These are phyloP conservation scores for Beauveria sp. DNA, from an alignment of 2,329 filamentous ascomycete species.

Conservation along the genomic window DNA sequence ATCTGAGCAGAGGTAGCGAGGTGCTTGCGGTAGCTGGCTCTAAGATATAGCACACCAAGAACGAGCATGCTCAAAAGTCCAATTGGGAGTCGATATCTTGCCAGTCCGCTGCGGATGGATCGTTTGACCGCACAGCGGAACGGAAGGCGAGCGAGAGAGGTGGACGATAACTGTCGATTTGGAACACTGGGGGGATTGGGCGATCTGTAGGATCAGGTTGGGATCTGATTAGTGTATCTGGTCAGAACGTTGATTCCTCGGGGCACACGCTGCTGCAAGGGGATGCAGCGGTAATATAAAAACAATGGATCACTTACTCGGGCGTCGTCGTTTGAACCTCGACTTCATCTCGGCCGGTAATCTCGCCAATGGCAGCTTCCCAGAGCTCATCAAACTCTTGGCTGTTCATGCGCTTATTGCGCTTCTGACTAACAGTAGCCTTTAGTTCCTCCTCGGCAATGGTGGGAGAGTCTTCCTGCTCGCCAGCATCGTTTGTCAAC, in stretches of 20 bases:
- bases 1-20: constrained; percentile 62
- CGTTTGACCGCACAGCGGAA: constrained; percentile 73
- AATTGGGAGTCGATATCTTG: constrained; percentile 82
- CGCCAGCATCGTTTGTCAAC: constrained; percentile 52
- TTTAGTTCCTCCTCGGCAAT: constrained; percentile 69
- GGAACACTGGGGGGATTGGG: constrained; percentile 54
- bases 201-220: constrained; percentile 65
- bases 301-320: constrained; percentile 42
- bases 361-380: constrained; percentile 64
- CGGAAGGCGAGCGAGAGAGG: constrained; percentile 86
- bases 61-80: constrained; percentile 50
- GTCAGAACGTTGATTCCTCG: constrained; percentile 37
- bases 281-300: constrained; percentile 15
- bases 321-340: constrained; percentile 32
- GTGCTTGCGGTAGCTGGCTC: constrained; percentile 54
- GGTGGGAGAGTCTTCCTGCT: constrained; percentile 48
- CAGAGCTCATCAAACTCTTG: constrained; percentile 90
- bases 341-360: constrained; percentile 56
- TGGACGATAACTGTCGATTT: constrained; percentile 64
- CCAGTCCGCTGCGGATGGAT: constrained; percentile 72
- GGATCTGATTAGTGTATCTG: constrained; percentile 77
- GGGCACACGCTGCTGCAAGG: constrained; percentile 1
- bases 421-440: constrained; percentile 64
- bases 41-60: constrained; percentile 52
- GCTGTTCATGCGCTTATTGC: constrained; percentile 75